phyloP scores from a whole-genome alignment of 2,329 filamentous ascomycete genomes.

The Curvularia lunata region DNA sequence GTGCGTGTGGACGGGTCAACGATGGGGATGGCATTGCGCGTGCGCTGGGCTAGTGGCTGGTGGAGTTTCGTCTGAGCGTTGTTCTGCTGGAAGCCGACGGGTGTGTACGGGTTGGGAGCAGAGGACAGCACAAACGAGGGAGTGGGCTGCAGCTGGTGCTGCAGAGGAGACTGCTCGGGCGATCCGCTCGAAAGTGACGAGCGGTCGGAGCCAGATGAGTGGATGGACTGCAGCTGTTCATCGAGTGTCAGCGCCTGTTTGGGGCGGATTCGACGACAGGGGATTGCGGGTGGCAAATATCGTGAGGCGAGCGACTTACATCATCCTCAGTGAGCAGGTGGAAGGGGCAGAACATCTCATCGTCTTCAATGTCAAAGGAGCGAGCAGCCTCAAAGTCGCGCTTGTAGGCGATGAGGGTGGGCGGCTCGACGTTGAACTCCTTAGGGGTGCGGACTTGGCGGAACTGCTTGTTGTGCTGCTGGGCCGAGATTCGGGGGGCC shows the following conservation, averaged over 20 bases:
- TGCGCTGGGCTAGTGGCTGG: conserved; percentile 86
- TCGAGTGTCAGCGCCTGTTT: conserved; percentile 42
- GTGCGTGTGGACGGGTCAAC: conserved; percentile 94
- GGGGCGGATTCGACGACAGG: conserved; percentile 30
- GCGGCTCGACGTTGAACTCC: conserved; percentile 77
- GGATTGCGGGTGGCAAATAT: conserved; percentile 30
- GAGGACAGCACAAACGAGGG: conserved; percentile 75
- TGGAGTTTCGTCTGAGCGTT: conserved; percentile 75
- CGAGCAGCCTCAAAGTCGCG: conserved; percentile 87
- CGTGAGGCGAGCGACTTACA: conserved; percentile 61
- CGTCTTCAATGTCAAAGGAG: conserved; percentile 94
- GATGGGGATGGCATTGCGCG: conserved; percentile 95
- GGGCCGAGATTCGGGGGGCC: conserved; percentile 77
- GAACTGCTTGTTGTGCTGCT: conserved; percentile 88
- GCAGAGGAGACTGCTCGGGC: conserved; percentile 87
- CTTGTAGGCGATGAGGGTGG: conserved; percentile 77
- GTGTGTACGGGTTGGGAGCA: conserved; percentile 61
- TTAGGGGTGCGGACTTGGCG: conserved; percentile 85
- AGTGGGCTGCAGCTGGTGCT: conserved; percentile 76
- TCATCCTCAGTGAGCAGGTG: conserved; percentile 90
- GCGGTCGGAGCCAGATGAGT: conserved; percentile 86
- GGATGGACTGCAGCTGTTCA: conserved; percentile 83
- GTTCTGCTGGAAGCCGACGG: conserved; percentile 65
- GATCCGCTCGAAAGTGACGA: conserved; percentile 95
- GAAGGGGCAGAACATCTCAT: conserved; percentile 90